Conservation (phyloP, 768 basidiomycete genomes). For the Tremella yokohamensis region DNA sequence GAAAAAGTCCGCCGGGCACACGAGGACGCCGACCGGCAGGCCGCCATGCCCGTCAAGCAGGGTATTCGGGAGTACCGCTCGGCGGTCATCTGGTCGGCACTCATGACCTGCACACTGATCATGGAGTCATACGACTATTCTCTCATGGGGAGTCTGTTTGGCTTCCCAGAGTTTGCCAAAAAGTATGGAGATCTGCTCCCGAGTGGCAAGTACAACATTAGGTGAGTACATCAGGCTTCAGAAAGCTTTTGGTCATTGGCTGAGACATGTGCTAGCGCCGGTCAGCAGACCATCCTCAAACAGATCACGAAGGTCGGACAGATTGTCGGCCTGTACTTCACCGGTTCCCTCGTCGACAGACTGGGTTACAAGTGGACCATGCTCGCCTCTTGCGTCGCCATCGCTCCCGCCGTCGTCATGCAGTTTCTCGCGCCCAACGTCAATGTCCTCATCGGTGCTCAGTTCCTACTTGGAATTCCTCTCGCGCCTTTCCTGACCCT, state of each 20-base stretch:
- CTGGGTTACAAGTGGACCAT: conserved; percentile 11
- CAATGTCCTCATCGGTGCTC: conserved; percentile 8
- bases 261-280: conserved; percentile 3
- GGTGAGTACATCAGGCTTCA: neutral
- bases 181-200: conserved; percentile 8
- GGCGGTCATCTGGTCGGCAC: conserved; percentile 4
- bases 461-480: conserved; percentile 9
- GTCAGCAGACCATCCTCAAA: conserved; percentile 10
- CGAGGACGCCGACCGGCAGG: neutral
- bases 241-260: neutral
- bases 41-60: neutral
- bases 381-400: conserved; percentile 4
- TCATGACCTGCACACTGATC: conserved; percentile 1
- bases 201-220: conserved; percentile 8
- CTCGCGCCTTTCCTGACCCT: conserved; percentile 4
- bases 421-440: conserved; percentile 1
- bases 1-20: too few relatives aligned
- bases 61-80: conserved; percentile 2
- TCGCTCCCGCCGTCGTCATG: neutral
- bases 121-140: conserved; percentile 10
- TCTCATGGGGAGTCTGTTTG: conserved; percentile 10
- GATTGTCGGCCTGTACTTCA: conserved; percentile 7
- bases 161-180: conserved; percentile 9
- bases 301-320: conserved; percentile 15
- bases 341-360: conserved; percentile 10